Evolutionary conservation across 2,329 filamentous ascomycete species (phyloP), one percentile per base, ranked within the genome.

Genomic region (Fusarium virguliforme): DNA sequence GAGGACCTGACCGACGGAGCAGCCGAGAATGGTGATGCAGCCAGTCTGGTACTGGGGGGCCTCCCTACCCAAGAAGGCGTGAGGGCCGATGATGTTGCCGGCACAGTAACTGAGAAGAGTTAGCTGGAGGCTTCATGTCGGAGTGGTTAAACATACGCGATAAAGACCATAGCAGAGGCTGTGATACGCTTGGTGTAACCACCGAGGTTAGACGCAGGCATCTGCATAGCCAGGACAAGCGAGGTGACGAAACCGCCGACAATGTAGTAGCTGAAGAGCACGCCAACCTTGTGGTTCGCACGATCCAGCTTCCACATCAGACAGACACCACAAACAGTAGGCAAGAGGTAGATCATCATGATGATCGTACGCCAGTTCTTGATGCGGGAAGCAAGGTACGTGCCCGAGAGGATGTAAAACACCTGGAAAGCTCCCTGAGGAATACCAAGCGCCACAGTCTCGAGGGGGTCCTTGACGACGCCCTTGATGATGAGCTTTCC

Each of bases 191-290:
- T 85, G 2, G 84, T 85, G 66, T 85, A 85, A 3, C 84, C 84
- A 3, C 81, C 84, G 0, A 86, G 71, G 30, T 86, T 87, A 5
- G 82, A 79, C 1, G 84, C 82, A 1, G 85, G 85, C 77, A 87
- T 82, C 66, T 87, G 87, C 34, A 89, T 79, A 0, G 86, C 85
- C 1, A 89, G 78, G 0, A 88, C 86, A 8, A 89, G 76, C 1
- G 85, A 85, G 0, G 83, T 81, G 3, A 89, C 87, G 58, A 83
- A 88, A 1, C 82, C 77, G 0, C 85, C 80, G 8, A 80, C 68
- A 30, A 88, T 84, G 68, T 88, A 89, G 70, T 87, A 87, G 1
- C 83, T 85, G 24, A 86, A 80, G 1, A 88, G 76, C 0, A 86
- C 80, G 0, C 86, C 86, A 32, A 83, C 77, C 62, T 83, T 79